Conservation (phyloP, 176 grass and related monocot genomes). For the Bromus sterilis region DNA sequence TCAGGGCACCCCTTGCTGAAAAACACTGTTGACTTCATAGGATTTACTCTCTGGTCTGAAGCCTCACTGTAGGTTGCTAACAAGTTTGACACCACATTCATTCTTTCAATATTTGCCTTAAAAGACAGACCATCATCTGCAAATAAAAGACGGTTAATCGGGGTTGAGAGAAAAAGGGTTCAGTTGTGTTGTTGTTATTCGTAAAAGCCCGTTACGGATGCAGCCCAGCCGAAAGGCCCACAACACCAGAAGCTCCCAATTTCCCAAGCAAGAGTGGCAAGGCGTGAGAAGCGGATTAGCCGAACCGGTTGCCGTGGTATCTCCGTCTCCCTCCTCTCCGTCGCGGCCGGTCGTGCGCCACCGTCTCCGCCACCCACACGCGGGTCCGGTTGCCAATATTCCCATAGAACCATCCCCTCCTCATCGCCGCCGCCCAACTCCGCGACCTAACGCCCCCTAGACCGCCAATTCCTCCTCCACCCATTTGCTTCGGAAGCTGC, state of each 20-base stretch:
- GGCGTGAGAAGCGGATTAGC: constrained; percentile 43
- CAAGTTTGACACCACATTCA: too few relatives aligned
- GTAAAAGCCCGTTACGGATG: neutral
- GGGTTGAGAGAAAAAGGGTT: too few relatives aligned
- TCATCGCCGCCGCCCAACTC: neutral
- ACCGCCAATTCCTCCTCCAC: neutral
- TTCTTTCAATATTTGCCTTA: too few relatives aligned
- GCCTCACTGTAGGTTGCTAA: too few relatives aligned
- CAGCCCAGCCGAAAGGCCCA: neutral
- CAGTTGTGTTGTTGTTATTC: too few relatives aligned
- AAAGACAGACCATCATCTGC: too few relatives aligned
- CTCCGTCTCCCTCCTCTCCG: constrained; percentile 29
- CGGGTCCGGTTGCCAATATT: neutral
- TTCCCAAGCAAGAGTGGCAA: constrained; percentile 6
- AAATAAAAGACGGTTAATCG: too few relatives aligned
- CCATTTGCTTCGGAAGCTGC: constrained; percentile 17
- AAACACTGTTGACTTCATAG: too few relatives aligned
- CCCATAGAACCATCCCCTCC: neutral
- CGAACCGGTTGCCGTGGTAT: constrained; percentile 37
- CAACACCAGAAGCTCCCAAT: neutral
- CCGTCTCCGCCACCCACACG: constrained; percentile 4
- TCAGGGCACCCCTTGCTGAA: too few relatives aligned
- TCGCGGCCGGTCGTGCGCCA: constrained; percentile 24
- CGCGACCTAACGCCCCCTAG: neutral
- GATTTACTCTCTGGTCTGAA: too few relatives aligned